A percentile compares a stretch with the other conserved stretches of the same genome.
phyloP scores from a whole-genome alignment of 306 rosid species.

The Pyrus pyrifolia region DNA sequence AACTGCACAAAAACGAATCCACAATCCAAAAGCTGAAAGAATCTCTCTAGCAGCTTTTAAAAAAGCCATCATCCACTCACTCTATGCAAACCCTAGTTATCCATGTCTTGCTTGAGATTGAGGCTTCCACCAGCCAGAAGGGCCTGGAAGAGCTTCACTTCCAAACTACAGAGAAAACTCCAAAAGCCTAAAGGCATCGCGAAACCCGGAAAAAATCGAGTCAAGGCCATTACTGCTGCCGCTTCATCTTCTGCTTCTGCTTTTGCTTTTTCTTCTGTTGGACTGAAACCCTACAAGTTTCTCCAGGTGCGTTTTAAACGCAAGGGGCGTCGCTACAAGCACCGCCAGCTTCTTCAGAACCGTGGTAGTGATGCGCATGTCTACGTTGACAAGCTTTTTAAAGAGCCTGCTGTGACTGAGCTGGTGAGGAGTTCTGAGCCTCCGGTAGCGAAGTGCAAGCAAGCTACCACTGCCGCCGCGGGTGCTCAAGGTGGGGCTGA shows the following conservation, averaged over 20 bases:
- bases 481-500: background rate
- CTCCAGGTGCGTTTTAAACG: slow-evolving; percentile 14
- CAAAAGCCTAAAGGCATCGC: slow-evolving; percentile 44
- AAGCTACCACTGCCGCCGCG: background rate
- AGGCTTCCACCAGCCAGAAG: slow-evolving; percentile 47
- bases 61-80: background rate
- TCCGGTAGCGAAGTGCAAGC: background rate
- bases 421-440: slow-evolving; percentile 18
- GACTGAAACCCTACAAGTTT: slow-evolving; percentile 10
- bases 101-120: slow-evolving; percentile 44
- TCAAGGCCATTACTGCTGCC: background rate
- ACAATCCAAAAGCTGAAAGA: background rate
- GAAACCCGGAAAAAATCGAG: slow-evolving; percentile 30
- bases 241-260: background rate
- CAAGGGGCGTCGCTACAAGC: slow-evolving; percentile 4
- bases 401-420: slow-evolving; percentile 30
- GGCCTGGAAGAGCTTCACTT: slow-evolving; percentile 61
- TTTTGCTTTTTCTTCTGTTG: background rate
- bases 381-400: slow-evolving; percentile 56
- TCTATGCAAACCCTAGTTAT: background rate
- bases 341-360: background rate
- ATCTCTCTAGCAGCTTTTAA: background rate
- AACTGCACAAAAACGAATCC: background rate
- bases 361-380: slow-evolving; percentile 22
- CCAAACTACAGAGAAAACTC: slow-evolving; percentile 43